A percentile compares a stretch with the other conserved stretches of the same genome.
Evolutionary conservation across 176 grass and related monocot species (phyloP).

Genomic region (Avena sativa): DNA sequence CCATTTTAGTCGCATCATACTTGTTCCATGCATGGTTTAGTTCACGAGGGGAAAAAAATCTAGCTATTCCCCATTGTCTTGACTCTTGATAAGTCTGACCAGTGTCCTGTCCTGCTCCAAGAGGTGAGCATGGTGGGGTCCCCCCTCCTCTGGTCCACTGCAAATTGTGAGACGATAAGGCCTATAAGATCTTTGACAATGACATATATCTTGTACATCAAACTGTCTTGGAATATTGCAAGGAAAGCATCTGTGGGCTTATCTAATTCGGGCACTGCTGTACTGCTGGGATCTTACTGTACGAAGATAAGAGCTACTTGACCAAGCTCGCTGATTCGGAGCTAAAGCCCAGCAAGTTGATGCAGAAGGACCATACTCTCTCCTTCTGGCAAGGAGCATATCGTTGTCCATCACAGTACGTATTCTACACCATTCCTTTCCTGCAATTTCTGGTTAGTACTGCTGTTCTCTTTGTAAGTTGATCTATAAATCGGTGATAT

Average conservation of each 20-base stretch:
- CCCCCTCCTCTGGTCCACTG: slow-evolving; percentile 9
- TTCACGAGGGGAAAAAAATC: background rate
- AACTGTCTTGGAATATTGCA: slow-evolving; percentile 52
- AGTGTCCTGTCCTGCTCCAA: slow-evolving; percentile 25
- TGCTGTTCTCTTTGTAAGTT: background rate
- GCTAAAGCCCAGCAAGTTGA: slow-evolving; percentile 35
- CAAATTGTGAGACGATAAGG: slow-evolving; percentile 38
- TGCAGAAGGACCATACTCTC: slow-evolving; percentile 20
- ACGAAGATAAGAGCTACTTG: slow-evolving; percentile 43
- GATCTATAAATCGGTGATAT: background rate
- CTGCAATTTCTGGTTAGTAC: slow-evolving; percentile 21
- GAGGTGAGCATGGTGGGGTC: slow-evolving; percentile 31
- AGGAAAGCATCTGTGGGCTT: slow-evolving; percentile 42
- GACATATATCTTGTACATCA: slow-evolving; percentile 46
- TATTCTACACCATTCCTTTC: slow-evolving; percentile 39
- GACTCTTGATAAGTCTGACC: background rate
- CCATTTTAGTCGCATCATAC: slow-evolving; percentile 13
- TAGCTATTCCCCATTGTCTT: background rate
- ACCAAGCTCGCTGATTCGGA: slow-evolving; percentile 43
- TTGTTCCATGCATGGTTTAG: slow-evolving; percentile 20
- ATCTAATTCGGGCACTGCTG: slow-evolving; percentile 43
- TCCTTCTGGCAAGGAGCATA: slow-evolving; percentile 33
- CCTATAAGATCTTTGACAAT: slow-evolving; percentile 56
- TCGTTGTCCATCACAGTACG: slow-evolving; percentile 47
- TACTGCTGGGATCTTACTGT: slow-evolving; percentile 41